A percentile compares a stretch with the other conserved stretches of the same genome.
These are phyloP conservation scores for Pythium apleroticum DNA, from an alignment of 352 stramenopile genomes.

Conservation along the genomic window DNA sequence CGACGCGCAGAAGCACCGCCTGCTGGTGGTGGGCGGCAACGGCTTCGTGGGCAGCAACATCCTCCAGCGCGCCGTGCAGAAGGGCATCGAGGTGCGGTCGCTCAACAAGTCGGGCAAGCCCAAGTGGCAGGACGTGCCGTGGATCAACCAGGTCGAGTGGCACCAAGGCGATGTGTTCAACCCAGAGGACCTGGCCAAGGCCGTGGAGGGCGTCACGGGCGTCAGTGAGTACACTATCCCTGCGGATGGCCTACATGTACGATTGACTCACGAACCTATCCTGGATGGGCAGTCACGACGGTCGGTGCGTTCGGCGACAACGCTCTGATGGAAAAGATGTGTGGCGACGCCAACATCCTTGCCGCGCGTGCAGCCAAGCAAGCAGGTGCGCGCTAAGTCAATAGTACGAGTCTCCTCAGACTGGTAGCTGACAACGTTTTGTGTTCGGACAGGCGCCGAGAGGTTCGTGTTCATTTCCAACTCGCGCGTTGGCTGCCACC, in stretches of 20 bases:
- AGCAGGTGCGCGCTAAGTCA: slow-evolving; percentile 31
- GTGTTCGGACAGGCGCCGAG: slow-evolving; percentile 36
- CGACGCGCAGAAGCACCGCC: slow-evolving; percentile 59
- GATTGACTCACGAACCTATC: neutral
- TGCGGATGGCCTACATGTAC: neutral
- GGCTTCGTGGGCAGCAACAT: slow-evolving; percentile 92
- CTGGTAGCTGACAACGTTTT: neutral
- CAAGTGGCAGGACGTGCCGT: slow-evolving; percentile 71
- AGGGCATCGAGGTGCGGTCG: slow-evolving; percentile 84
- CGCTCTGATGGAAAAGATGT: slow-evolving; percentile 89
- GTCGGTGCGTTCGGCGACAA: slow-evolving; percentile 88
- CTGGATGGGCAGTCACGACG: slow-evolving; percentile 60
- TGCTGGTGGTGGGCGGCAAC: slow-evolving; percentile 88
- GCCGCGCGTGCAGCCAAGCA: slow-evolving; percentile 72
- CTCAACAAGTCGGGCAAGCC: slow-evolving; percentile 85
- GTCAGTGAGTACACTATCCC: slow-evolving; percentile 55
- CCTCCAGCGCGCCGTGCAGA: slow-evolving; percentile 83
- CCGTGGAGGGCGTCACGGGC: slow-evolving; percentile 70
- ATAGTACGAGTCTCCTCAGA: neutral
- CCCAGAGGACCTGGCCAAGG: slow-evolving; percentile 51
- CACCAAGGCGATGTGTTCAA: slow-evolving; percentile 86
- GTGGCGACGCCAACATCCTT: slow-evolving; percentile 85
- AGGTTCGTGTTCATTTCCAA: slow-evolving; percentile 92
- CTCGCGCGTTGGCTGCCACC: slow-evolving; percentile 80
- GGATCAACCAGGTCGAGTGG: slow-evolving; percentile 89